Percentiles rank a stretch among this genome's conserved stretches.
phyloP scores from a whole-genome alignment of 1,139 yeast species.

The Arxiozyma heterogenica region DNA sequence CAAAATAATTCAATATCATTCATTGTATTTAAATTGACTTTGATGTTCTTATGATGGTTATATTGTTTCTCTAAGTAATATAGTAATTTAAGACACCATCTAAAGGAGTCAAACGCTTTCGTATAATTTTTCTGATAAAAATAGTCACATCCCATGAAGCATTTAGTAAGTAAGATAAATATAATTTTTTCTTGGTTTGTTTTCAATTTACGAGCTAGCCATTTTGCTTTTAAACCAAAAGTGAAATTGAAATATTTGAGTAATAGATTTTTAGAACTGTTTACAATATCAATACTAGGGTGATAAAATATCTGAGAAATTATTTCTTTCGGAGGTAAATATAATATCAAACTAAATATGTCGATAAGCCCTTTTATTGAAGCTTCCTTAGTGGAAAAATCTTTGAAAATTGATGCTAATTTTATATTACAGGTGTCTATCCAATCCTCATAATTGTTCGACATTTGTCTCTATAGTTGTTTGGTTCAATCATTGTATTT shows the following conservation, averaged over 20 bases:
- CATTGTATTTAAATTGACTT: background rate
- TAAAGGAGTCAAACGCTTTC: conserved; percentile 13
- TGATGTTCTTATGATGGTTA: background rate
- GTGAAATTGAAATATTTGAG: background rate
- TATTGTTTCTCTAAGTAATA: conserved; percentile 9
- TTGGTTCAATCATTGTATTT: background rate
- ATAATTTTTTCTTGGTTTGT: background rate
- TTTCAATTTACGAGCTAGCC: background rate
- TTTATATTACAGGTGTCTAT: background rate
- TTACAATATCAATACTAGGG: background rate
- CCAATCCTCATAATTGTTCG: background rate
- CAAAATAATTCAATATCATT: conserved; percentile 1
- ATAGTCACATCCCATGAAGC: conserved; percentile 1
- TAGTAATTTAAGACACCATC: conserved; percentile 19
- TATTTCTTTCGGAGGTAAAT: background rate
- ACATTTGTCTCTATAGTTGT: background rate
- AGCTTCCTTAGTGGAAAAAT: background rate
- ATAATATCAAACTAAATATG: background rate
- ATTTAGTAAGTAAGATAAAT: conserved; percentile 7
- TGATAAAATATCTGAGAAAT: background rate
- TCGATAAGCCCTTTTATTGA: background rate
- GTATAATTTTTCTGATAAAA: conserved; percentile 10
- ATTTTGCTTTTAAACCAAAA: background rate
- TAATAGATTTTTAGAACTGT: background rate
- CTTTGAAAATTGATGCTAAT: background rate